A percentile compares a stretch with the other conserved stretches of the same genome.
Evolutionary conservation across 768 basidiomycete species (phyloP).

Genomic region (Cystoderma amianthinum): DNA sequence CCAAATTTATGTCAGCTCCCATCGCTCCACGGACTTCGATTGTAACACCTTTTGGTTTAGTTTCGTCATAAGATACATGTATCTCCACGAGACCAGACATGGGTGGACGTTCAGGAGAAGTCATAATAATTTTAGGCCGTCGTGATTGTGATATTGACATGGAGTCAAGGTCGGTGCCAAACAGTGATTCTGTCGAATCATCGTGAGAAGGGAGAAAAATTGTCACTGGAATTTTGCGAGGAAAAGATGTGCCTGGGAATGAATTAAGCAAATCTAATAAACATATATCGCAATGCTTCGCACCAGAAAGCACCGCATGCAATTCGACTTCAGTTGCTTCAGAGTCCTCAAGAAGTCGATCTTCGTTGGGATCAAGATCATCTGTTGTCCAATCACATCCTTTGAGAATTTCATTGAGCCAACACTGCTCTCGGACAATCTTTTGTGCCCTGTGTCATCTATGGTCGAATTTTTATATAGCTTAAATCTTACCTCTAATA

Average conservation of each 20-base stretch:
- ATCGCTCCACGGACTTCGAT: constrained; percentile 56
- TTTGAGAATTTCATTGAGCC: constrained; percentile 69
- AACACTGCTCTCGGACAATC: constrained; percentile 80
- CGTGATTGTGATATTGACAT: constrained; percentile 29
- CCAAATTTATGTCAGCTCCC: constrained; percentile 44
- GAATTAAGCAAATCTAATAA: constrained; percentile 6
- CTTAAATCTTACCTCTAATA: constrained; percentile 50
- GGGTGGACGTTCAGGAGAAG: constrained; percentile 57
- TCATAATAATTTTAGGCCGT: constrained; percentile 55
- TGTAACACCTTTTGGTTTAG: constrained; percentile 42
- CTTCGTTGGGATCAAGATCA: constrained; percentile 20
- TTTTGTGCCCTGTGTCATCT: constrained; percentile 13
- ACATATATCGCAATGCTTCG: constrained; percentile 6
- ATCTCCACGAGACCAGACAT: constrained; percentile 63
- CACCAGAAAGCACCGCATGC: constrained; percentile 59
- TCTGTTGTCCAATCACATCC: constrained; percentile 61
- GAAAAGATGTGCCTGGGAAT: constrained; percentile 40
- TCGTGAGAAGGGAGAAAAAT: constrained; percentile 47
- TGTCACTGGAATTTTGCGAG: constrained; percentile 68
- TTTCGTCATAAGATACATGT: constrained; percentile 53
- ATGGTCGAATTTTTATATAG: neutral
- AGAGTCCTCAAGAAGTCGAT: constrained; percentile 20
- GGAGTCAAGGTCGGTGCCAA: constrained; percentile 32
- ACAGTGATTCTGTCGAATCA: constrained; percentile 28
- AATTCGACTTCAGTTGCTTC: constrained; percentile 50